A percentile compares a stretch with the other conserved stretches of the same genome.
Conservation (phyloP, 179 eudicot genomes). For the Spinacia oleracea region DNA sequence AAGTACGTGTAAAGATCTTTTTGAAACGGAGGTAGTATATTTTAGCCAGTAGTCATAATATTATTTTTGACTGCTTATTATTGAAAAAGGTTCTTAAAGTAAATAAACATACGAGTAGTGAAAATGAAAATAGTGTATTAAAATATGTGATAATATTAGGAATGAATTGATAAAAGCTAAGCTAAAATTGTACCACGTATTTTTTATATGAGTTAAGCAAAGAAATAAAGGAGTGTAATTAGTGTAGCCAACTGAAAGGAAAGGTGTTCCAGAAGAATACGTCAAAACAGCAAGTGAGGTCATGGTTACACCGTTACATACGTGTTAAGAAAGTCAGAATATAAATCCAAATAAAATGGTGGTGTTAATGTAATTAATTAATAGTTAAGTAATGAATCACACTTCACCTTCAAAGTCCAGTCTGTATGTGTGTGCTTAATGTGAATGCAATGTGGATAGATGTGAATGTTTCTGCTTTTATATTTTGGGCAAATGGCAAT, state of each 20-base stretch:
- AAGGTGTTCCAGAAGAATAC: slow-evolving; percentile 3
- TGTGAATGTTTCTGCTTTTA: neutral
- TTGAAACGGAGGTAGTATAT: too few relatives aligned
- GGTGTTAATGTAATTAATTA: neutral
- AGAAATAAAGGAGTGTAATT: too few relatives aligned
- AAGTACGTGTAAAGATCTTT: too few relatives aligned
- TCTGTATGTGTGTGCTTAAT: slow-evolving; percentile 15
- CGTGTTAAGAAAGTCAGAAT: slow-evolving; percentile 20
- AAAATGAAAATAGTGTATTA: too few relatives aligned
- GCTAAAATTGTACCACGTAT: too few relatives aligned
- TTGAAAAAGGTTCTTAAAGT: too few relatives aligned
- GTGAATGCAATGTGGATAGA: neutral
- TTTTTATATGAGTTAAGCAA: too few relatives aligned
- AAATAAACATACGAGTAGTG: too few relatives aligned
- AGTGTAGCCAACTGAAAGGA: neutral
- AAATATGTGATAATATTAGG: too few relatives aligned
- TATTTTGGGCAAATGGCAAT: neutral
- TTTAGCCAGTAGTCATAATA: too few relatives aligned
- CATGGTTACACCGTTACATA: slow-evolving; percentile 8
- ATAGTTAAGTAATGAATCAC: slow-evolving; percentile 8
- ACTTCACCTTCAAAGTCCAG: slow-evolving; percentile 1
- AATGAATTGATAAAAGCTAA: too few relatives aligned
- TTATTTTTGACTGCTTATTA: too few relatives aligned
- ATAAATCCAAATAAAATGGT: neutral
- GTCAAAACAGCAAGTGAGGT: slow-evolving; percentile 16